These are phyloP conservation scores for Parathielavia appendiculata DNA, from an alignment of 495 filamentous ascomycete genomes.

Conservation along the genomic window DNA sequence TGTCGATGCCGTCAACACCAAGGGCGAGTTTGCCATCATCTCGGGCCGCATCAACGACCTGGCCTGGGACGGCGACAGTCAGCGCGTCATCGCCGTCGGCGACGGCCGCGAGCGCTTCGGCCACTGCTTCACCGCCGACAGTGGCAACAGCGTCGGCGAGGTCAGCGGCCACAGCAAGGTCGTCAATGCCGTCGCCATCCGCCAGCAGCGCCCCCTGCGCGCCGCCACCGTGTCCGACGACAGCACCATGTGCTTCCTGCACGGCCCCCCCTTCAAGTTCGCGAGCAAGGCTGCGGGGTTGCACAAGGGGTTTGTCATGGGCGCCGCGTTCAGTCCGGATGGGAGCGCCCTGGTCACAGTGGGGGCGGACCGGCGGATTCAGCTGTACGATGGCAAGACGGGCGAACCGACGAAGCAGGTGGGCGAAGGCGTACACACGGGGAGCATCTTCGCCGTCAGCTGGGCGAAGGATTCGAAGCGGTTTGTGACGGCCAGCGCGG, in stretches of 20 bases:
- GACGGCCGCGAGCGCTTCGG: conserved; percentile 91
- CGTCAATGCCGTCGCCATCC: conserved; percentile 87
- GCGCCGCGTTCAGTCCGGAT: conserved; percentile 85
- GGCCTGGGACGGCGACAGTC: conserved; percentile 95
- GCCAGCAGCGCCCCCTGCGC: conserved; percentile 80
- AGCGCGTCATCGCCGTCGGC: conserved; percentile 92
- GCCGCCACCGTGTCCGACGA: conserved; percentile 91
- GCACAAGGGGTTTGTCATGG: conserved; percentile 85
- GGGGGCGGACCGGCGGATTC: conserved; percentile 81
- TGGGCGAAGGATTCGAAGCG: conserved; percentile 86
- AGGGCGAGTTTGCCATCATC: conserved; percentile 89
- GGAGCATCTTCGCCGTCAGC: conserved; percentile 85
- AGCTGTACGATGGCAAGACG: conserved; percentile 91
- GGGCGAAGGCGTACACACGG: conserved; percentile 77
- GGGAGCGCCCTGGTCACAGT: conserved; percentile 79
- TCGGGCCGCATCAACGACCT: conserved; percentile 93
- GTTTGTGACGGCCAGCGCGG: conserved; percentile 87
- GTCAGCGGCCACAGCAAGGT: conserved; percentile 83
- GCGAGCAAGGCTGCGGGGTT: conserved; percentile 64
- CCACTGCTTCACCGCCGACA: conserved; percentile 91
- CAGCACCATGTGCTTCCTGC: conserved; percentile 80
- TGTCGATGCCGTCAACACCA: conserved; percentile 59
- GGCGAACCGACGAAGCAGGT: conserved; percentile 74
- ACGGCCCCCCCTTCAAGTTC: conserved; percentile 94
- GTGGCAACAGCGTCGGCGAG: conserved; percentile 91